A percentile compares a stretch with the other conserved stretches of the same genome.
Evolutionary conservation across 495 filamentous ascomycete genomes (phyloP).

Genomic region (Cercophora scortea): DNA sequence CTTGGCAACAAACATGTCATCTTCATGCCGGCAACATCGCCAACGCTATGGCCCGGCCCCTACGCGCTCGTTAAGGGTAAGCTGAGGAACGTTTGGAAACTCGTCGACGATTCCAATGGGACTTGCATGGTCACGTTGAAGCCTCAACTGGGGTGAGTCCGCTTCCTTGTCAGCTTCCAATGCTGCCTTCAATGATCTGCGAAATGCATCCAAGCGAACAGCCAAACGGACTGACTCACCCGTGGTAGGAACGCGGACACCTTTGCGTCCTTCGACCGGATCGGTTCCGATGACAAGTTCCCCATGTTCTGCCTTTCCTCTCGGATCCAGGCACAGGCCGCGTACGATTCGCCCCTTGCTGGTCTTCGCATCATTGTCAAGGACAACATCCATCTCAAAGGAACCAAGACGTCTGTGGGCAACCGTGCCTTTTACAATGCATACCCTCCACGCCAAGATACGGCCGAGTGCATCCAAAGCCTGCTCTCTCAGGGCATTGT

Average conservation of each 20-base stretch:
- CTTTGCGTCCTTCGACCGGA: not conserved
- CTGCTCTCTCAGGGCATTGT: not conserved
- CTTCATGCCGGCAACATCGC: not conserved
- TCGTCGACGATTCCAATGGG: not conserved
- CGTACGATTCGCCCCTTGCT: not conserved
- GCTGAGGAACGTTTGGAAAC: not conserved
- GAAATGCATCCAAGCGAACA: no score
- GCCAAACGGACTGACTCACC: no score
- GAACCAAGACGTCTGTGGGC: not conserved
- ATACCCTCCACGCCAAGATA: not conserved
- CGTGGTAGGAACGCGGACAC: no score
- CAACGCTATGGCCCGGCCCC: not conserved
- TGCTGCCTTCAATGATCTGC: no score
- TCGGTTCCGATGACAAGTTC: not conserved
- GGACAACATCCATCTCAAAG: conserved; percentile 3
- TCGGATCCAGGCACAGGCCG: not conserved
- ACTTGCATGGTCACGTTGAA: not conserved
- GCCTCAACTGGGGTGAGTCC: not conserved
- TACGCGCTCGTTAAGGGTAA: not conserved
- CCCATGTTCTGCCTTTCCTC: not conserved
- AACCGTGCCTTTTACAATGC: not conserved
- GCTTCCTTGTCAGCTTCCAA: not conserved
- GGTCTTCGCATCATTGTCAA: conserved; percentile 2
- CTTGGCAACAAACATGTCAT: not conserved
- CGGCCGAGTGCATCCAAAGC: not conserved